phyloP scores from a whole-genome alignment of 495 filamentous ascomycete genomes.

The Trichoderma asperelloides region DNA sequence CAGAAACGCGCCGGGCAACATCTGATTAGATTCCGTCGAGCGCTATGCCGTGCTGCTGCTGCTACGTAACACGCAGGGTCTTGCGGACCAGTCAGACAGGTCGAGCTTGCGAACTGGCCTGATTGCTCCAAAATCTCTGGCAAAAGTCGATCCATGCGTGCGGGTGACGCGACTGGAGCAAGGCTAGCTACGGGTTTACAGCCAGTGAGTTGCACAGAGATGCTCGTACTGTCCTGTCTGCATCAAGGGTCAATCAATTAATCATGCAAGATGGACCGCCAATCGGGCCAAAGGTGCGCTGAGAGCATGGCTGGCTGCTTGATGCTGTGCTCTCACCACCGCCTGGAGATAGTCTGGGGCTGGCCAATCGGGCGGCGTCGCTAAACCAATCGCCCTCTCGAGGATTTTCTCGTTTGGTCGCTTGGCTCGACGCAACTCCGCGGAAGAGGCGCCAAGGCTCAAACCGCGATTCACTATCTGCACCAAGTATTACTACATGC shows the following conservation, averaged over 20 bases:
- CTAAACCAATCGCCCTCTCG: neutral
- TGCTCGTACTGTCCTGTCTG: neutral
- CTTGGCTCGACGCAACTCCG: constrained; percentile 7
- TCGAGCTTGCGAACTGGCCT: neutral
- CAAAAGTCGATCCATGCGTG: neutral
- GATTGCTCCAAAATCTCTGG: neutral
- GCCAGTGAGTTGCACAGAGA: neutral
- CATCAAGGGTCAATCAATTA: neutral
- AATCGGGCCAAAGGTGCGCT: neutral
- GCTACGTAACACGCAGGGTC: constrained; percentile 1
- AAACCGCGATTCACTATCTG: neutral
- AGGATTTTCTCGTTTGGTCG: neutral
- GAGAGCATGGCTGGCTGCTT: neutral
- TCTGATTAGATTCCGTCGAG: neutral
- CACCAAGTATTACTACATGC: neutral
- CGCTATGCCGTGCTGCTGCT: neutral
- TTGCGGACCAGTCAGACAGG: neutral
- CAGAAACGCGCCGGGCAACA: neutral
- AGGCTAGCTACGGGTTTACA: neutral
- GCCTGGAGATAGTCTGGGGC: constrained; percentile 2
- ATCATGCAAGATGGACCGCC: neutral
- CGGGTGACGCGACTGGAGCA: neutral
- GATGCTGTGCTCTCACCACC: neutral
- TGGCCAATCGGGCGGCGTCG: neutral
- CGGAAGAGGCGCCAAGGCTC: constrained; percentile 4